A percentile compares a stretch with the other conserved stretches of the same genome.
Evolutionary conservation across 129 eudicot genomes (phyloP).

Genomic region (Escallonia rubra): DNA sequence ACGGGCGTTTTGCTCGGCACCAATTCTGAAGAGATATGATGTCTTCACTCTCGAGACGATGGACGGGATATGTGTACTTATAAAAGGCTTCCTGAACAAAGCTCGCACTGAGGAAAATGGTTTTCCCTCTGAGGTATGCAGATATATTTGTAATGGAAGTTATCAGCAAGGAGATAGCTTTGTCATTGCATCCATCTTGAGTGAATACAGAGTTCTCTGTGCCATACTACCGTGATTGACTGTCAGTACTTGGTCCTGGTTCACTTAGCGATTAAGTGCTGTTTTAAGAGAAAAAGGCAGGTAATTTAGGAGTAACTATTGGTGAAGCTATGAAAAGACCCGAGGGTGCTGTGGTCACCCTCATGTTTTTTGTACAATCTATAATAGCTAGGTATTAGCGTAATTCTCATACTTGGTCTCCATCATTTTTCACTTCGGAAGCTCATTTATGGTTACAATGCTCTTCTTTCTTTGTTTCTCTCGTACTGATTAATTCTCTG

Average conservation of each 20-base stretch:
- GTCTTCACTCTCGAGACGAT: conserved; percentile 49
- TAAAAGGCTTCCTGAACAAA: conserved; percentile 51
- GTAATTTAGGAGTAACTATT: neutral
- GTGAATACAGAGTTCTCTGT: neutral
- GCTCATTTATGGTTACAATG: too few relatives aligned
- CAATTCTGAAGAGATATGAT: conserved; percentile 44
- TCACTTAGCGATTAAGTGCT: neutral
- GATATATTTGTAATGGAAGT: neutral
- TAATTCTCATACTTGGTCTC: too few relatives aligned
- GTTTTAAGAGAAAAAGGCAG: neutral
- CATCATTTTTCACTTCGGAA: too few relatives aligned
- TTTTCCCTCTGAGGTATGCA: conserved; percentile 54
- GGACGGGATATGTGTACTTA: conserved; percentile 48
- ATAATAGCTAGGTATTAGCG: too few relatives aligned
- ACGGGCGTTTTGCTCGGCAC: conserved; percentile 55
- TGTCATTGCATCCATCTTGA: neutral
- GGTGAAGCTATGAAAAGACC: too few relatives aligned
- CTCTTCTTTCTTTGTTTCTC: too few relatives aligned
- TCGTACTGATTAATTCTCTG: too few relatives aligned
- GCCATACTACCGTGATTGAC: neutral
- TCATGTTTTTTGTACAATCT: too few relatives aligned
- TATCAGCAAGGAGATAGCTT: neutral
- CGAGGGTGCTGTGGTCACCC: too few relatives aligned
- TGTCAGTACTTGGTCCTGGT: neutral
- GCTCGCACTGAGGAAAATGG: conserved; percentile 50